Percentiles rank a stretch among this genome's conserved stretches.
phyloP scores from a whole-genome alignment of 495 filamentous ascomycete species.

The Monascus purpureus region DNA sequence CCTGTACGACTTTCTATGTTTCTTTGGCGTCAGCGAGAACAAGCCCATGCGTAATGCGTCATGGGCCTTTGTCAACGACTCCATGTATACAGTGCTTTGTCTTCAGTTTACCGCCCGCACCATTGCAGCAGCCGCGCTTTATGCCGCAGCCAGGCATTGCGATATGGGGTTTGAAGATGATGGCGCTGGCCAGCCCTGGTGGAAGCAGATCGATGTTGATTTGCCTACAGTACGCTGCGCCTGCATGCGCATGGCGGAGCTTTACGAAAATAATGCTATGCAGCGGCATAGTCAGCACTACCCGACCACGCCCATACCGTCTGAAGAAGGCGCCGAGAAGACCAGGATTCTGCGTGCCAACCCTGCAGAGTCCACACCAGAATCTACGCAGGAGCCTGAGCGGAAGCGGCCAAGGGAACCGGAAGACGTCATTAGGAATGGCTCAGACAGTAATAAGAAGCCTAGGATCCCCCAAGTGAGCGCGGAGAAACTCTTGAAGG shows the following conservation, averaged over 20 bases:
- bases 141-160: constrained; percentile 62
- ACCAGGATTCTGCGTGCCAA: constrained; percentile 17
- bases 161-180: constrained; percentile 61
- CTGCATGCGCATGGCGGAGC: constrained; percentile 54
- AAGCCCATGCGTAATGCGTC: constrained; percentile 66
- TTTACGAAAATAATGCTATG: constrained; percentile 57
- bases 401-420: constrained; percentile 33
- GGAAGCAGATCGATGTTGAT: constrained; percentile 54
- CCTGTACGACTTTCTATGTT: constrained; percentile 62
- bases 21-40: constrained; percentile 54
- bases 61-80: constrained; percentile 89
- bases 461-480: neutral
- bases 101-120: constrained; percentile 65
- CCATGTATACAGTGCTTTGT: constrained; percentile 66
- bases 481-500: too few species aligned
- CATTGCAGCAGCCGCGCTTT: constrained; percentile 75
- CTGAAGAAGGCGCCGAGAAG: constrained; percentile 16
- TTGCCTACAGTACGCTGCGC: constrained; percentile 49
- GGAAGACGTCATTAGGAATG: constrained; percentile 9
- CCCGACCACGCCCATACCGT: constrained; percentile 20
- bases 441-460: neutral
- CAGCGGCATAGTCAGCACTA: constrained; percentile 30
- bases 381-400: constrained; percentile 10
- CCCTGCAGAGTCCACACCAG: constrained; percentile 12
- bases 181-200: constrained; percentile 66